A percentile compares a stretch with the other conserved stretches of the same genome.
phyloP scores from a whole-genome alignment of 2,329 filamentous ascomycete species.

The Botryotinia calthae region DNA sequence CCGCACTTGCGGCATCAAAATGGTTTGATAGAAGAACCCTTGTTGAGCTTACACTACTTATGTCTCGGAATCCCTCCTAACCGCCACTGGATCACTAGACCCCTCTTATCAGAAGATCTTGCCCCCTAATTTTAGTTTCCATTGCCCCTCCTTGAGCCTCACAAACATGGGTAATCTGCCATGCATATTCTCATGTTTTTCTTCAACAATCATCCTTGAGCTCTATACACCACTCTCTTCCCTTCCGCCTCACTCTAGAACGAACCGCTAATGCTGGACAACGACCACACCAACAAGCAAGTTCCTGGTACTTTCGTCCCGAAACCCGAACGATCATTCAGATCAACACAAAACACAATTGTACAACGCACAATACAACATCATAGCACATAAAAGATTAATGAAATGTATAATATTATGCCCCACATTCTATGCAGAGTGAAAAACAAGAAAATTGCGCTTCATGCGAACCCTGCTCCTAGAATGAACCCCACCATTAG shows the following conservation, averaged over 20 bases:
- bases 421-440: not conserved
- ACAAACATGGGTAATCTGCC: not conserved
- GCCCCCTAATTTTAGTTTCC: not conserved
- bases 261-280: not conserved
- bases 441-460: not conserved
- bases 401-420: not conserved
- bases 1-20: not conserved
- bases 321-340: not conserved
- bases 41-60: not conserved
- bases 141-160: not conserved
- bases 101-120: not conserved
- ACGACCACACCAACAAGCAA: not conserved
- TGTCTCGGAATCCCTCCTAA: not conserved
- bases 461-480: slow-evolving; percentile 10
- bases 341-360: not conserved
- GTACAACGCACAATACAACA: slow-evolving; percentile 1
- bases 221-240: not conserved
- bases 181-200: not conserved
- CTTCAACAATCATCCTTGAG: not conserved
- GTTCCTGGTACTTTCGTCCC: not conserved
- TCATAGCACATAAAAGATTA: not conserved
- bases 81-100: not conserved
- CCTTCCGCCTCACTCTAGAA: not conserved
- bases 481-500: not conserved
- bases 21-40: no score